Base-by-base conservation (phyloP, 2,329 filamentous ascomycete species). In the Scedosporium dehoogii region DNA sequence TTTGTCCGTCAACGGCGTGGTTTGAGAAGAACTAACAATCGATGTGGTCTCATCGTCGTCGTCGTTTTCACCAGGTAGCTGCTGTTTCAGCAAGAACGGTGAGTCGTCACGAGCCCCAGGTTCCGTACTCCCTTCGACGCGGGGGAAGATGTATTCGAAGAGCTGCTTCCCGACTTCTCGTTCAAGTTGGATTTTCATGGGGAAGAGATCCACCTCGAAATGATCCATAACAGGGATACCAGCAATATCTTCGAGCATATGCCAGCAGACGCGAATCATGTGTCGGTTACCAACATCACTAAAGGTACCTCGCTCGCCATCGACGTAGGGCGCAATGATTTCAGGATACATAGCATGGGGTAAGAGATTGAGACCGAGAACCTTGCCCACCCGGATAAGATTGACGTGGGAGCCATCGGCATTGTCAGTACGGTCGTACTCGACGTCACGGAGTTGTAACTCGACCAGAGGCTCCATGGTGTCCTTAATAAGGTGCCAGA, bases 91-190 rank as follows among this genome's bases (percentile, higher is more conserved):
- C 63, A 80, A 71, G 74, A 87, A 85, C 0, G 87, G 85, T 5
- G 86, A 86, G 61, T 85, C 84, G 42, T 81, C 81, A 63, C 82
- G 83, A 38, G 75, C 74, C 58, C 77, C 77, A 25, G 68, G 72
- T 3, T 67, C 65, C 62, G 75, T 77, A 75, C 73, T 87, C n/a
- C 73, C 78, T 21, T 88, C 87, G 67, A 90, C 85, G 10, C 89
- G 91, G 0, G 94, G 96, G 78, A 99, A 99, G 68, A 99, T 91
- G 74, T 99, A 99, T 75, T 97, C 92, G 68, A 99, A 96, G 1
- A 99, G 79, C 67, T 89, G 91, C 76, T 96, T 93, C 55, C 92
- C 93, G 58, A 96, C 87, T 68, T 97, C 92, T 42, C 87, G 88
- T 74, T 99, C 94, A 42, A 99, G 80, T 72, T 99, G 94, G 23